These are phyloP conservation scores for Aspergillus sp. DNA, from an alignment of 2,329 filamentous ascomycete species.

Conservation along the genomic window DNA sequence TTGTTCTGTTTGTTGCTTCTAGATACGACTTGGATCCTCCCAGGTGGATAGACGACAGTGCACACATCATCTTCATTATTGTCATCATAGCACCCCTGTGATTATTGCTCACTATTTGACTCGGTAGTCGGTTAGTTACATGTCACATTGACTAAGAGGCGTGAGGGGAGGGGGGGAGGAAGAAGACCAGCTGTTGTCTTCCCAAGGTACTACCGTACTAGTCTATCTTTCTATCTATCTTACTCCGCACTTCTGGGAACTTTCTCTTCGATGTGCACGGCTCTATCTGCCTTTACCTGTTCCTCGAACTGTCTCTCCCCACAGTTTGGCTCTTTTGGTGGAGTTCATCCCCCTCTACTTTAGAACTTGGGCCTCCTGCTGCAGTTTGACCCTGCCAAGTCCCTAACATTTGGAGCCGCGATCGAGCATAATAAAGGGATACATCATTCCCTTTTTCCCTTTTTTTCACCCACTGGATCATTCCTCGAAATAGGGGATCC, in stretches of 20 bases:
- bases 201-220: too few species aligned
- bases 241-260: too few species aligned
- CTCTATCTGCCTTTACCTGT: not conserved
- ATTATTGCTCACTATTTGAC: not conserved
- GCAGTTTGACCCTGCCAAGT: conserved; percentile 3
- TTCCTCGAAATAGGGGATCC: not conserved
- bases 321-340: conserved; percentile 1
- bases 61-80: too few species aligned
- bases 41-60: too few species aligned
- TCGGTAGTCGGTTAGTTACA: not conserved
- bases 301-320: not conserved
- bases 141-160: not conserved
- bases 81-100: not conserved
- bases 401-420: conserved; percentile 2
- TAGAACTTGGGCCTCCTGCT: not conserved
- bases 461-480: not conserved
- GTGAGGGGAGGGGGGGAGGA: too few species aligned
- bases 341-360: not conserved
- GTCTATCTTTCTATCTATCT: too few species aligned
- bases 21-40: too few species aligned
- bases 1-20: too few species aligned
- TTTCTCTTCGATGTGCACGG: not conserved
- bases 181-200: not conserved
- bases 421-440: not conserved
- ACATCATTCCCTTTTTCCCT: not conserved